These are phyloP conservation scores for Pyricularia grisea DNA, from an alignment of 2,329 filamentous ascomycete genomes.

Conservation along the genomic window DNA sequence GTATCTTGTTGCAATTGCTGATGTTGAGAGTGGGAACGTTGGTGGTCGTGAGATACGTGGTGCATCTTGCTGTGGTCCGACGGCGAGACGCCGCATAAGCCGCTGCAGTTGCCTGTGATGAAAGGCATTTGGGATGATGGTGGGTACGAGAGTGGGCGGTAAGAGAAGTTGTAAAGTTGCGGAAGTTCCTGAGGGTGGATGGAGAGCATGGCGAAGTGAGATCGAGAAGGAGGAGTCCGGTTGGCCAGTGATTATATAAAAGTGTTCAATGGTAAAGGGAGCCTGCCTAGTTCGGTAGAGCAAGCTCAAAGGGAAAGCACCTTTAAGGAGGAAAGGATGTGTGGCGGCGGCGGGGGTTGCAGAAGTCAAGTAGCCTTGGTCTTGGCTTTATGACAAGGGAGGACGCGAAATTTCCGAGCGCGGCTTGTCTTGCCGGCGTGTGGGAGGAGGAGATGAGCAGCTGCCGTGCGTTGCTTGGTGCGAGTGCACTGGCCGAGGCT, in stretches of 20 bases:
- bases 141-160: slow-evolving; percentile 3
- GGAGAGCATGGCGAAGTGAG: slow-evolving; percentile 4
- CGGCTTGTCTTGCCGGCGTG: neutral
- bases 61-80: neutral
- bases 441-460: neutral
- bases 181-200: slow-evolving; percentile 4
- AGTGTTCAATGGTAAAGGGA: neutral
- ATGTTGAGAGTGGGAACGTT: slow-evolving; percentile 4
- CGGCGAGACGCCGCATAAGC: neutral
- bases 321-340: neutral
- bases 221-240: neutral
- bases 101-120: neutral
- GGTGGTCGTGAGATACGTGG: slow-evolving; percentile 6
- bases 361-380: neutral
- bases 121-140: neutral
- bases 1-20: slow-evolving; percentile 1
- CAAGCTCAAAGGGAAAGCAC: neutral
- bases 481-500: neutral
- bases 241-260: neutral
- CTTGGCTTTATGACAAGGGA: neutral
- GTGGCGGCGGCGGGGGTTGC: neutral
- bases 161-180: slow-evolving; percentile 1
- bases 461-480: neutral
- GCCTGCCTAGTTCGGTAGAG: neutral
- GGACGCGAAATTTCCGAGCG: neutral